These are phyloP conservation scores for Diplocarpon rosae DNA, from an alignment of 2,329 filamentous ascomycete genomes.

Conservation along the genomic window DNA sequence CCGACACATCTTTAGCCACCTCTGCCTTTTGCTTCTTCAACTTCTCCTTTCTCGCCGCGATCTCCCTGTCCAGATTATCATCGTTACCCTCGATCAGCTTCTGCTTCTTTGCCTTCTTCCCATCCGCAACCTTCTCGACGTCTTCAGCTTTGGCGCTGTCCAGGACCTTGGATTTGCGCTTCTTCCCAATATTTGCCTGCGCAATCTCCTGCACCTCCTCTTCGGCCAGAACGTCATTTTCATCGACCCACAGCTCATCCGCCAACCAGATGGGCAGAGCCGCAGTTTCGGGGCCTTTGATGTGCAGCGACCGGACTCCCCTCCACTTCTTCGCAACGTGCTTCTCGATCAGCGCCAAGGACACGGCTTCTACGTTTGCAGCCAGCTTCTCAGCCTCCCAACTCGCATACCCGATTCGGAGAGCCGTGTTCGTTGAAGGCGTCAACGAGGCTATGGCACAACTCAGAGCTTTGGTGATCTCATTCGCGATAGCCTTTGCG, in stretches of 20 bases:
- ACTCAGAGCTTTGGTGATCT: conserved; percentile 67
- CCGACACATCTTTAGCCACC: conserved; percentile 20
- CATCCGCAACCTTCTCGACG: conserved; percentile 25
- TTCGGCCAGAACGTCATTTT: conserved; percentile 57
- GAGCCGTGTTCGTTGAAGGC: conserved; percentile 66
- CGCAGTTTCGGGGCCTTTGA: conserved; percentile 83
- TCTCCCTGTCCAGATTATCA: conserved; percentile 28
- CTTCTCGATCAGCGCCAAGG: conserved; percentile 59
- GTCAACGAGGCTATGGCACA: conserved; percentile 73
- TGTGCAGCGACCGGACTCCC: conserved; percentile 72
- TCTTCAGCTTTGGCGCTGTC: conserved; percentile 23
- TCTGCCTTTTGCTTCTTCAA: conserved; percentile 29
- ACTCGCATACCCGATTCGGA: conserved; percentile 66
- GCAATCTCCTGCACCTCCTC: conserved; percentile 32
- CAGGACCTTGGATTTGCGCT: conserved; percentile 30
- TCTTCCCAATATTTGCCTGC: conserved; percentile 47
- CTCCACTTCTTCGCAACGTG: conserved; percentile 80
- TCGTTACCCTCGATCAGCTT: conserved; percentile 26
- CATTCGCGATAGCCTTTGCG: conserved; percentile 53
- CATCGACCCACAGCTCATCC: conserved; percentile 79
- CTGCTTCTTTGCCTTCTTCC: conserved; percentile 30
- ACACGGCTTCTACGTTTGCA: conserved; percentile 69
- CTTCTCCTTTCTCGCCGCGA: conserved; percentile 27
- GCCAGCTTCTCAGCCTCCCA: conserved; percentile 67
- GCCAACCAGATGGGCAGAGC: conserved; percentile 92